Evolutionary conservation across 2,329 filamentous ascomycete species (phyloP), one percentile per base, ranked within the genome.

Genomic region (Xylaria multiplex): DNA sequence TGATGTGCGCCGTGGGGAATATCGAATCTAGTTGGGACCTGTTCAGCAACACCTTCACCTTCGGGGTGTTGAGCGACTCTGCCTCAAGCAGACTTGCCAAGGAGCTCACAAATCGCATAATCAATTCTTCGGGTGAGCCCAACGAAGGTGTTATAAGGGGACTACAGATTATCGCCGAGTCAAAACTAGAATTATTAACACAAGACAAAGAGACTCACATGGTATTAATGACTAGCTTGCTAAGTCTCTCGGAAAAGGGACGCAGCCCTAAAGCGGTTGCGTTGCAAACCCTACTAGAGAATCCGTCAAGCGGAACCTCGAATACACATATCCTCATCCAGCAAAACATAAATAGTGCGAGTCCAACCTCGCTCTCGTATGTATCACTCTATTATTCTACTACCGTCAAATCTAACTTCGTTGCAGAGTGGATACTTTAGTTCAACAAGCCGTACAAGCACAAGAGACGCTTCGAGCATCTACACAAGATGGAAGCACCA

Each of bases 181-280:
- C 80, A 57, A 79, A 77, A 22, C 82, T 84, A 0, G 74, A 79
- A 5, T 68, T 86, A 0, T 75, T 89, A 13, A 77, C 80, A 0
- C 72, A 80, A 40, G 79, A 84, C 22, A 80, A 84, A 6, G 77
- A 79, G 2, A 72, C 81, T 2, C 83, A 86, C 48, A 81, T 87
- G 24, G 76, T 78, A 2, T 73, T 90, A 0, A 82, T 88, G 37
- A 81, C 84, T 0, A 83, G 82, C 19, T 75, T 90, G 0, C 75
- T 90, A 0, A 79, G 83, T 14, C 72, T 89, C 6, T 85, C 83
- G 3, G 88, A 90, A 69, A 77, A 84, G 2, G 80, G 83, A 57
- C 56, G 72, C 0, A 59, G 70, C 0, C 73, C 80, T 2, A 82
- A 81, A 59, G 80, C 82, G 2, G 72, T 75, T 1, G 73, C 75